Conservation (phyloP, 2,329 filamentous ascomycete genomes). For the Botrytis galanthina region DNA sequence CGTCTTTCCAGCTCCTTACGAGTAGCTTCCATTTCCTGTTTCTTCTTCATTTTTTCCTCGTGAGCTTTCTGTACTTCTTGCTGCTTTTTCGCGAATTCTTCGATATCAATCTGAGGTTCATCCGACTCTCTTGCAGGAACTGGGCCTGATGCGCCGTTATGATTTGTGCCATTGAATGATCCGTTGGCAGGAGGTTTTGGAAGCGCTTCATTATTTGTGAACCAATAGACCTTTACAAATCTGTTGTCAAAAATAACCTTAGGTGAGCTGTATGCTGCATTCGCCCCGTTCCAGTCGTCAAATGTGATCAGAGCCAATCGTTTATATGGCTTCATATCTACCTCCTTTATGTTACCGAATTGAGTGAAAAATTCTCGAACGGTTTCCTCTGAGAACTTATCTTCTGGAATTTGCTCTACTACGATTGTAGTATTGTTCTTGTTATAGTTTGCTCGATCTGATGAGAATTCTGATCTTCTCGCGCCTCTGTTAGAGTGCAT, state of each 20-base stretch:
- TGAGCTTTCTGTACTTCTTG: conserved; percentile 68
- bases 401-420: conserved; percentile 74
- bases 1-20: conserved; percentile 64
- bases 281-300: conserved; percentile 62
- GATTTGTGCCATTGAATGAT: conserved; percentile 33
- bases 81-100: conserved; percentile 67
- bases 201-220: conserved; percentile 50
- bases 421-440: conserved; percentile 66
- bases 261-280: conserved; percentile 70
- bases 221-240: conserved; percentile 83
- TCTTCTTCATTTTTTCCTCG: conserved; percentile 62
- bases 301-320: conserved; percentile 69
- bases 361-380: conserved; percentile 68
- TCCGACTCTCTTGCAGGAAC: conserved; percentile 28
- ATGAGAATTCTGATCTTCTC: conserved; percentile 57
- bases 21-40: conserved; percentile 60
- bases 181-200: conserved; percentile 37
- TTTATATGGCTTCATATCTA: conserved; percentile 65
- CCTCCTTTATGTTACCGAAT: conserved; percentile 64
- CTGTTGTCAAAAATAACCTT: conserved; percentile 82
- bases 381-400: conserved; percentile 62
- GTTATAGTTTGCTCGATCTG: conserved; percentile 61
- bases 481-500: conserved; percentile 29
- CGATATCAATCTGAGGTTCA: conserved; percentile 60
- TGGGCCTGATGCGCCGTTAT: conserved; percentile 33